Evolutionary conservation across 1,139 yeast species (phyloP).

Genomic region (Pneumocystis murina): DNA sequence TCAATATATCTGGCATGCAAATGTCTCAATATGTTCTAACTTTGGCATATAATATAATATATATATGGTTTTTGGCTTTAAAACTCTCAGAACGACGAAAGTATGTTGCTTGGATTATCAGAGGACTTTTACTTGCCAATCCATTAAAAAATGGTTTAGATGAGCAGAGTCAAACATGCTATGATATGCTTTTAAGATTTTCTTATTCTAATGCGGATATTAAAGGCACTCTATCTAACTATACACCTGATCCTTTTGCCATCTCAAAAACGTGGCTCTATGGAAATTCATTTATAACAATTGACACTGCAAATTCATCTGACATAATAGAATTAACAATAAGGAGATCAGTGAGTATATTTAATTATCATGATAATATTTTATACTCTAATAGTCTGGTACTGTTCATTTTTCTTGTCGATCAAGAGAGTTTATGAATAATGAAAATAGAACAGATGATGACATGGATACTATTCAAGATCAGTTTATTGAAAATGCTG

Average conservation of each 20-base stretch:
- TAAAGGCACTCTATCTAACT: constrained; percentile 16
- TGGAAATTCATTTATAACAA: constrained; percentile 44
- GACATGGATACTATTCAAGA: neutral
- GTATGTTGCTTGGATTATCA: constrained; percentile 47
- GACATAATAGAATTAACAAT: constrained; percentile 43
- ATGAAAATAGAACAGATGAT: constrained; percentile 2
- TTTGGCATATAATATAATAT: constrained; percentile 53
- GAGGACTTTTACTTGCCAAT: constrained; percentile 37
- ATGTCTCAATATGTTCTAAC: constrained; percentile 47
- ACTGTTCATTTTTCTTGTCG: constrained; percentile 9
- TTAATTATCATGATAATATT: neutral
- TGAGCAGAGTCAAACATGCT: constrained; percentile 45
- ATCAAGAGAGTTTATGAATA: constrained; percentile 1
- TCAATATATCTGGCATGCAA: constrained; percentile 12
- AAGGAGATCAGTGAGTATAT: constrained; percentile 57
- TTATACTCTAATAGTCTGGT: constrained; percentile 7
- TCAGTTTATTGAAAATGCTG: constrained; percentile 1
- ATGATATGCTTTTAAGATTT: constrained; percentile 56
- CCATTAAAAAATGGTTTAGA: constrained; percentile 29
- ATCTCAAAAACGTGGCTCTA: constrained; percentile 42
- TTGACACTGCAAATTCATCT: constrained; percentile 37
- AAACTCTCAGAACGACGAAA: constrained; percentile 42
- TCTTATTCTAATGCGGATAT: constrained; percentile 49
- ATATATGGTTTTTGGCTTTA: constrained; percentile 60
- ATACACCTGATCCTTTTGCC: constrained; percentile 22